A percentile compares a stretch with the other conserved stretches of the same genome.
These are phyloP conservation scores for Pythium guiyangense DNA, from an alignment of 352 stramenopile genomes.

Conservation along the genomic window DNA sequence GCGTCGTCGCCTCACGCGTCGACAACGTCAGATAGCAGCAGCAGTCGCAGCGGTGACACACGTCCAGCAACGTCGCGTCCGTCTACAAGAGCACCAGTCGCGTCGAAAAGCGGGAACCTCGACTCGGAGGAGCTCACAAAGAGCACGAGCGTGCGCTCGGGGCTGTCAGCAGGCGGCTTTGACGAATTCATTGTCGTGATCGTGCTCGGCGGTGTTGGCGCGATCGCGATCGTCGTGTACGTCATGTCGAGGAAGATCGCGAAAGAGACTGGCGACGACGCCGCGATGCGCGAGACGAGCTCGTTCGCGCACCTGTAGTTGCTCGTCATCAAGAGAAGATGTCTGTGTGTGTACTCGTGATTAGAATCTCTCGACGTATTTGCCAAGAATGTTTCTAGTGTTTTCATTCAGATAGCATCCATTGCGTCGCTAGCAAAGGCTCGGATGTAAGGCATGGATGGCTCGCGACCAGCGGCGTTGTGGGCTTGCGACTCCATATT, in stretches of 20 bases:
- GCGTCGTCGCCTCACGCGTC: neutral
- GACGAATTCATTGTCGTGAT: slow-evolving; percentile 50
- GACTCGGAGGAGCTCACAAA: slow-evolving; percentile 8
- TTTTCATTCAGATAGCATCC: too few species aligned
- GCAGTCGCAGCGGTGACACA: neutral
- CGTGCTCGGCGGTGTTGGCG: slow-evolving; percentile 47
- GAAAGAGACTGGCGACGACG: slow-evolving; percentile 42
- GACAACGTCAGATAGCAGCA: neutral
- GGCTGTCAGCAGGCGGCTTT: slow-evolving; percentile 8
- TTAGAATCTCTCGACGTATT: too few species aligned
- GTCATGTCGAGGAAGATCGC: slow-evolving; percentile 51
- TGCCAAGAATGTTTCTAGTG: neutral
- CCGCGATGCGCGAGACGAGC: slow-evolving; percentile 16
- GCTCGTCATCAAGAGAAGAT: neutral
- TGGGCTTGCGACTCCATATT: too few species aligned
- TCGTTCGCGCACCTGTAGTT: slow-evolving; percentile 5
- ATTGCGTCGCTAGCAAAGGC: too few species aligned
- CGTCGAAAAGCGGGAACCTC: neutral
- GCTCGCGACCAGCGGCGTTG: too few species aligned
- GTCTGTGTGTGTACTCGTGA: too few species aligned
- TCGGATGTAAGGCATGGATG: too few species aligned
- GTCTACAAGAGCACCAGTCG: neutral
- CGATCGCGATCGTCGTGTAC: slow-evolving; percentile 45
- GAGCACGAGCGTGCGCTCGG: slow-evolving; percentile 10
- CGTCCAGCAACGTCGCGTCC: too few species aligned